Evolutionary conservation across 306 rosid species (phyloP).

Genomic region (Castanea mollissima): DNA sequence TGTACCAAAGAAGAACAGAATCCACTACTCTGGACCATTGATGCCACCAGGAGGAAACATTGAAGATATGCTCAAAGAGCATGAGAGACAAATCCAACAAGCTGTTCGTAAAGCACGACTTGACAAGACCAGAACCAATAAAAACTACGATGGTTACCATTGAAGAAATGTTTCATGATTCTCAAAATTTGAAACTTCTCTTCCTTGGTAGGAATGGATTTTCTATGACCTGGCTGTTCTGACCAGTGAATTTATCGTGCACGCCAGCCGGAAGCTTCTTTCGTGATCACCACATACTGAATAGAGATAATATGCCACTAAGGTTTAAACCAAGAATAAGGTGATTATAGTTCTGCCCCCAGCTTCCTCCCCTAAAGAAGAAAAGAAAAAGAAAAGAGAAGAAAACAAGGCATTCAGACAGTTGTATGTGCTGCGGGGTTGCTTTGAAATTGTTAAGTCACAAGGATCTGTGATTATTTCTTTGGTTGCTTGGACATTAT

Average conservation of each 20-base stretch:
- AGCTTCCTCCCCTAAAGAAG: neutral
- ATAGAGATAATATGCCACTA: neutral
- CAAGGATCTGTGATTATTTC: constrained; percentile 1
- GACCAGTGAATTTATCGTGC: neutral
- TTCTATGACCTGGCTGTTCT: neutral
- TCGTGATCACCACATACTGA: neutral
- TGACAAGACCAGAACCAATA: constrained; percentile 43
- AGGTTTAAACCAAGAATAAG: constrained; percentile 12
- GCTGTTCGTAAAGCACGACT: constrained; percentile 74
- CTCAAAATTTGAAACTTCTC: neutral
- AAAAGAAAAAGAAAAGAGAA: neutral
- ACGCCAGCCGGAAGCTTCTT: neutral
- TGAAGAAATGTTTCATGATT: neutral
- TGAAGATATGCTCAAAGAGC: constrained; percentile 90
- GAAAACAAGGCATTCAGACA: neutral
- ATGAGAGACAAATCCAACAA: constrained; percentile 85
- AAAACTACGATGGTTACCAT: neutral
- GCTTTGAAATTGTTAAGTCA: neutral
- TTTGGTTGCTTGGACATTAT: constrained; percentile 11
- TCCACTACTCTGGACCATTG: constrained; percentile 90
- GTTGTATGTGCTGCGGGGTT: neutral
- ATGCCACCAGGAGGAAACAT: constrained; percentile 67
- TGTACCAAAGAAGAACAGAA: constrained; percentile 66
- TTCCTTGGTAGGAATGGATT: neutral
- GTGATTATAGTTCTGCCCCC: constrained; percentile 5